Evolutionary conservation across 164 flowering plant species (phyloP), one percentile per base, ranked within the genome.

Genomic region (Cinnamomum chago): DNA sequence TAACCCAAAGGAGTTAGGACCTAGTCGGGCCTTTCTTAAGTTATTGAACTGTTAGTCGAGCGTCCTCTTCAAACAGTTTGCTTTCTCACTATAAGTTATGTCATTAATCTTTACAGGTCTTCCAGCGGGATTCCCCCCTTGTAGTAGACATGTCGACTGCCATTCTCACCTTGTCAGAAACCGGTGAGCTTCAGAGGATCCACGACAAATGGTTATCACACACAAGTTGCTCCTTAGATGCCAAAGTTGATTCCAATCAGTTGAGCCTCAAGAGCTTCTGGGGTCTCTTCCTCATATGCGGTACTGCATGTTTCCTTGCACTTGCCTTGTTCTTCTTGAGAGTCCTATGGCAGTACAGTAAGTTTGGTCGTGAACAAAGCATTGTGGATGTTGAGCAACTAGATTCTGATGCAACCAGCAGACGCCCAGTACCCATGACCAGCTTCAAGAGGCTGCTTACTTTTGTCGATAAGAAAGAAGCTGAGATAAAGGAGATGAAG

Each of bases 121-220:
- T 94, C 73, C 94, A 88, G 51, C 85, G 93, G 81, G 97, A 93
- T 80, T 93, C 99, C 64, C 95, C 97, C 70, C 89, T 95, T 17
- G 95, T 97, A 10, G 85, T 88, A 1, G 99, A 95, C 80, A 65
- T 95, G 81, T 95, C 99, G 30, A 95, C 99, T 1, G 91, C 97
- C 23, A 88, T 93, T 27, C 95, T 95, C 58, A 84, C 85, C 71
- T 90, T 95, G 12, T 90, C 97, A 23, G 99, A 95, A 79, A 89
- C 80, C 40, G 99, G 99, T 10, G 94, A 90, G 12, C 95, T 95
- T 71, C 93, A 95, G 70, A 88, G 82, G 71, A 88, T 95, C 75
- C 95, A 87, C 33, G 84, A 91, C 68, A 91, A 93, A 78, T 95
- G 97, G 97, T 76, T 95, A 60, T 67, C 85, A 2, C 24, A 1